phyloP scores from a whole-genome alignment of 352 stramenopile genomes.

The Chrysophaeum taylorii region DNA sequence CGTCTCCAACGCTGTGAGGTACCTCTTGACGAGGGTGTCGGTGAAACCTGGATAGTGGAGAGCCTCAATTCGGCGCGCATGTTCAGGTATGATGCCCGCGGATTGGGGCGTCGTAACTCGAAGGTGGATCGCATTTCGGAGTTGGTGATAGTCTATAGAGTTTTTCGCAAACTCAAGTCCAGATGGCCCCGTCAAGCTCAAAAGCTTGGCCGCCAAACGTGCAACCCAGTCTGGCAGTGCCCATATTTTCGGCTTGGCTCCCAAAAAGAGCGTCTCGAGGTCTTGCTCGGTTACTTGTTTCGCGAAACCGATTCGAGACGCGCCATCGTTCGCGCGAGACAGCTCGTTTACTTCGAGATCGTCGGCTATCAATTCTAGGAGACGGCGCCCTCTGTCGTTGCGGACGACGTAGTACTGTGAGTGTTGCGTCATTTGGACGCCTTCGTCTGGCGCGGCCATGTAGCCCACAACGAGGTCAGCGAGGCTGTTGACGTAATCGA shows the following conservation, averaged over 20 bases:
- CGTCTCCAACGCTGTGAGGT: background rate
- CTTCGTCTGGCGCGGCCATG: constrained; percentile 44
- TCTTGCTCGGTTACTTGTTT: constrained; percentile 39
- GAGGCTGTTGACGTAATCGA: constrained; percentile 53
- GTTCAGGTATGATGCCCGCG: constrained; percentile 40
- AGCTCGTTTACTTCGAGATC: constrained; percentile 27
- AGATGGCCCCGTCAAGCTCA: constrained; percentile 40
- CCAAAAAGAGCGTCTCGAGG: constrained; percentile 38
- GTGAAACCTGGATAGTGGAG: background rate
- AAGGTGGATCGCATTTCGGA: constrained; percentile 48
- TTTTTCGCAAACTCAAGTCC: constrained; percentile 47
- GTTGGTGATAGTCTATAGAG: constrained; percentile 49
- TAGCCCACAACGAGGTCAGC: constrained; percentile 52
- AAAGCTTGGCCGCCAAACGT: constrained; percentile 38
- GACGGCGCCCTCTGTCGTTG: constrained; percentile 37
- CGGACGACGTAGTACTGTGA: constrained; percentile 47
- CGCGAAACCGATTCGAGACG: constrained; percentile 37
- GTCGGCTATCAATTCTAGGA: constrained; percentile 39
- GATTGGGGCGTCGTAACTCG: constrained; percentile 38
- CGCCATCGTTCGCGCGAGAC: constrained; percentile 30
- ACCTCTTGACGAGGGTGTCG: background rate
- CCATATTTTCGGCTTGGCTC: constrained; percentile 28
- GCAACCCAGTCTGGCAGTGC: constrained; percentile 41
- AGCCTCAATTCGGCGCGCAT: constrained; percentile 31
- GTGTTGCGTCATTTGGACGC: constrained; percentile 41